phyloP scores from a whole-genome alignment of 176 grass and related monocot genomes.

The Triticum aestivum region DNA sequence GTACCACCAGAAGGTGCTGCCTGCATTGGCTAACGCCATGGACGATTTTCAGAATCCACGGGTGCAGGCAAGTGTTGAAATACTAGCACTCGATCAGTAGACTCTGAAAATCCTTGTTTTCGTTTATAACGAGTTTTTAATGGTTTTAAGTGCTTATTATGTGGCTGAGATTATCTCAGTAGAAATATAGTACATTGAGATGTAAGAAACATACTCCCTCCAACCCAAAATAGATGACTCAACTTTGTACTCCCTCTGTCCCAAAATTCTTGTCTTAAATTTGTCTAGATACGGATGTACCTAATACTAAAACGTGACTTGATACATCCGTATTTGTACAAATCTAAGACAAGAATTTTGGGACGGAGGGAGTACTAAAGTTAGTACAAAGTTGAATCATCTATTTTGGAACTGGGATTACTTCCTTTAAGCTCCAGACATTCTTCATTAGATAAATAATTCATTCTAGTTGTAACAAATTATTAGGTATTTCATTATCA shows the following conservation, averaged over 20 bases:
- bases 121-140: neutral
- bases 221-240: too few species aligned
- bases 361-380: too few species aligned
- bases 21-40: conserved; percentile 89
- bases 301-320: too few species aligned
- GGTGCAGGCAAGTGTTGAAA: conserved; percentile 62
- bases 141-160: neutral
- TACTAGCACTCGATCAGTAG: conserved; percentile 22
- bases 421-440: neutral
- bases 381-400: too few species aligned
- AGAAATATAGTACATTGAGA: neutral
- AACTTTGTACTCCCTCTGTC: too few species aligned
- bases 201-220: neutral
- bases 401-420: too few species aligned
- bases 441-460: conserved; percentile 18
- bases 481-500: neutral
- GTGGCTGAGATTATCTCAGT: neutral
- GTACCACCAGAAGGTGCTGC: conserved; percentile 85
- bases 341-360: too few species aligned
- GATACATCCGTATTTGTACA: too few species aligned
- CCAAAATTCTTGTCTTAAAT: too few species aligned
- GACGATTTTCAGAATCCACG: conserved; percentile 98
- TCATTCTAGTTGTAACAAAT: neutral
- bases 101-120: neutral
- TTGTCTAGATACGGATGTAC: too few species aligned